These are phyloP conservation scores for Lachnellula hyalina DNA, from an alignment of 2,329 filamentous ascomycete species.

Conservation along the genomic window DNA sequence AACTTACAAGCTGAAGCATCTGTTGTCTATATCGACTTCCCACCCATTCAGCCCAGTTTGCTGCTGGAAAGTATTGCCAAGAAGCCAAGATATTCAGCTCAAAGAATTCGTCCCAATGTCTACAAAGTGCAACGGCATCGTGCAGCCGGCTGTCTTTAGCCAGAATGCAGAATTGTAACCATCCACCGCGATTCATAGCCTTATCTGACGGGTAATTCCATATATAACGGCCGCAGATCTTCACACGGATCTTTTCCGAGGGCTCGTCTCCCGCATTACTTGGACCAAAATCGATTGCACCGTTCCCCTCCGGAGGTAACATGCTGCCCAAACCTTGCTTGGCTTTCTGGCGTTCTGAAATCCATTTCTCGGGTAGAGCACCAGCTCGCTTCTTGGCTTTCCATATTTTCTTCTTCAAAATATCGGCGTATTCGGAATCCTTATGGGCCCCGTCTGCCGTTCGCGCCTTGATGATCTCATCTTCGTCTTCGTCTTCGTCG, in stretches of 20 bases:
- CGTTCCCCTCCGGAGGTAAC: conserved; percentile 15
- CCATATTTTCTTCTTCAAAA: background rate
- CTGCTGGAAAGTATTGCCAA: conserved; percentile 43
- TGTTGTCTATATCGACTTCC: conserved; percentile 36
- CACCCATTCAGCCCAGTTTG: conserved; percentile 40
- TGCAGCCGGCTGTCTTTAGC: conserved; percentile 42
- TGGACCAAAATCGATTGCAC: conserved; percentile 31
- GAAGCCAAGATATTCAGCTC: conserved; percentile 41
- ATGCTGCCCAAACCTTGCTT: conserved; percentile 14
- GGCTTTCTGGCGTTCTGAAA: conserved; percentile 22
- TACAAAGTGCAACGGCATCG: conserved; percentile 42
- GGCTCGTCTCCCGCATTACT: conserved; percentile 32
- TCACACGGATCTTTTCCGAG: conserved; percentile 36
- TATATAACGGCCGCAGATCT: conserved; percentile 43
- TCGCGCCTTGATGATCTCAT: conserved; percentile 30
- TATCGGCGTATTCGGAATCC: background rate
- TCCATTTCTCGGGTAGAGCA: conserved; percentile 24
- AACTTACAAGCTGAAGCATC: conserved; percentile 33
- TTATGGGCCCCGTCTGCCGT: conserved; percentile 16
- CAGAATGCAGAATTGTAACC: conserved; percentile 46
- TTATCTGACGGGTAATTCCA: conserved; percentile 46
- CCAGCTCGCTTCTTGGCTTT: conserved; percentile 8
- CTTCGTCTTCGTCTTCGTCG: conserved; percentile 34
- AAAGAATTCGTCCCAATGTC: conserved; percentile 47
- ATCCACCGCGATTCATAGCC: conserved; percentile 42